Percentiles rank a stretch among this genome's conserved stretches.
Conservation (phyloP, 805 yeast genomes). For the Nakazawaea populi region DNA sequence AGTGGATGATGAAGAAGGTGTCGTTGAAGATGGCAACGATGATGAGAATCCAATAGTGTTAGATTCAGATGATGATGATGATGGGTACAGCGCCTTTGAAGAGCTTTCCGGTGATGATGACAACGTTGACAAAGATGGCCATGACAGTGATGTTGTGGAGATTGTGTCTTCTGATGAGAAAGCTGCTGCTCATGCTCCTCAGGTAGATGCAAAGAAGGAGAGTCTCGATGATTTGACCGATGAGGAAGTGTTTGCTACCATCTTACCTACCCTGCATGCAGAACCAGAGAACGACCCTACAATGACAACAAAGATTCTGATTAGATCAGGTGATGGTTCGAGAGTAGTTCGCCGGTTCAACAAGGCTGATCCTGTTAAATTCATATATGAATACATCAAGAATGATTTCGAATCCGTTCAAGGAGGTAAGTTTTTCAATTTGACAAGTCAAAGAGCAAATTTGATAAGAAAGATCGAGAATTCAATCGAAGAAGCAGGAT, state of each 20-base stretch:
- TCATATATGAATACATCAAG: conserved; percentile 65
- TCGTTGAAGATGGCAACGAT: conserved; percentile 22
- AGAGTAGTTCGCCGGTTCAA: conserved; percentile 69
- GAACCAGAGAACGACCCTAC: conserved; percentile 61
- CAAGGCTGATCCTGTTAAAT: conserved; percentile 49
- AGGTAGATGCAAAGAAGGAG: not conserved
- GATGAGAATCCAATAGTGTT: conserved; percentile 13
- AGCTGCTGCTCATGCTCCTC: not conserved
- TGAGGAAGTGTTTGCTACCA: conserved; percentile 41
- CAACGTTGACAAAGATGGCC: conserved; percentile 12
- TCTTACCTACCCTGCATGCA: conserved; percentile 42
- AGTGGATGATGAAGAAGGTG: conserved; percentile 23
- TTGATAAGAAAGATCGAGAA: conserved; percentile 45
- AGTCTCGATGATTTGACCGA: conserved; percentile 23
- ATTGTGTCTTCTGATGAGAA: not conserved
- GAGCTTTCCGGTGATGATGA: conserved; percentile 14
- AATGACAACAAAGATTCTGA: conserved; percentile 71
- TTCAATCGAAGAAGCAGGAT: conserved; percentile 68
- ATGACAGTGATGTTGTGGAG: conserved; percentile 11
- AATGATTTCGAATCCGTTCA: conserved; percentile 39
- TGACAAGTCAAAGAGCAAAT: conserved; percentile 54
- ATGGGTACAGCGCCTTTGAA: conserved; percentile 16
- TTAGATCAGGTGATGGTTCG: conserved; percentile 85
- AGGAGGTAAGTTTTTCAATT: conserved; percentile 43
- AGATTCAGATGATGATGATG: conserved; percentile 15